Evolutionary conservation across 2,329 filamentous ascomycete species (phyloP), one percentile per base, ranked within the genome.

Genomic region (Didymella segeticola): DNA sequence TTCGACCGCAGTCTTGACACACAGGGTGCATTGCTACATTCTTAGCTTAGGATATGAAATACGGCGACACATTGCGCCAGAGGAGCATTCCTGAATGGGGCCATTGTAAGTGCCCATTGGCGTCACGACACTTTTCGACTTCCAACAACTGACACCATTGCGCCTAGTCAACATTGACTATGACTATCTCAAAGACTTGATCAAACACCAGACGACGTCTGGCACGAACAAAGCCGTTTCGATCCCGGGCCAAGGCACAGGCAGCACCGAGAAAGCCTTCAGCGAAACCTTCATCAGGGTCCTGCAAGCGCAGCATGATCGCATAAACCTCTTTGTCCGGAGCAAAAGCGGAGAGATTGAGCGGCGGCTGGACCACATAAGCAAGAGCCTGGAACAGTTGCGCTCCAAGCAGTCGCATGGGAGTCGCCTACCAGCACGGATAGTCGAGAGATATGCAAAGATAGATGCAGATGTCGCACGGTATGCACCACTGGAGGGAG

Each of bases 71-170:
- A 57, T 82, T 95, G 57, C 85, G 88, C 71, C 82, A 85, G 75
- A 84, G 89, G 73, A 93, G 89, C 39, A 89, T 92, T 68, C 89
- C 90, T 60, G 86, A 89, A 83, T 95, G 90, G 90, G 89, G 84
- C 67, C 82, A 90, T 61, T 88, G 88, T 90, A 79, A 69, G 78
- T 74, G 37, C 53, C n/a, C 38, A 39, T 36, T 39, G 43, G 22
- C 17, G 15, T 31, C 15, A 2, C 5, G 19, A 33, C 52, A 39
- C 39, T 31, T 43, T 38, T 42, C 26, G 23, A 38, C 25, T 22
- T 17, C n/a, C 26, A n/a, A 15, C 37, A 23, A 46, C 65, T 70
- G 43, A 68, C 57, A 46, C 14, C 26, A 19, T 29, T 36, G 46
- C 45, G 33, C 41, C n/a, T 72, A 91, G 88, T 93, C 73, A 95